A percentile compares a stretch with the other conserved stretches of the same genome.
phyloP scores from a whole-genome alignment of 805 yeast species.

The Yarrowia sp. region DNA sequence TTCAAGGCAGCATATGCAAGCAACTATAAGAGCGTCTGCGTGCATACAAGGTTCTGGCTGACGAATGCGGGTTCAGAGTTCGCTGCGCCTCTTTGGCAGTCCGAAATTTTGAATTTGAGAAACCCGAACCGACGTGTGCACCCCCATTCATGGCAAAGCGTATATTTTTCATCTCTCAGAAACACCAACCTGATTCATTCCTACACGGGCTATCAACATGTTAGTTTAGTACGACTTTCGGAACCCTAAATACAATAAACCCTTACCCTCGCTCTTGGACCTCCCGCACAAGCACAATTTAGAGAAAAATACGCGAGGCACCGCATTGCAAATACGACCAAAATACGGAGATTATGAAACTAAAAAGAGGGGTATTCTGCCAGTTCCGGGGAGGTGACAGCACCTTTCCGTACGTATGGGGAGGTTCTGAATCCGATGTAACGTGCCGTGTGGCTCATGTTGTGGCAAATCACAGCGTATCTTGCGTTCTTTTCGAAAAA shows the following conservation, averaged over 20 bases:
- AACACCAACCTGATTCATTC: background rate
- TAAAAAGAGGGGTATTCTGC: constrained; percentile 12
- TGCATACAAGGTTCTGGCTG: constrained; percentile 5
- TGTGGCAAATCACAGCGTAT: no score
- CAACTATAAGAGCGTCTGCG: constrained; percentile 13
- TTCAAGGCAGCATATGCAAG: constrained; percentile 34
- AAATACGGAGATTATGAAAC: constrained; percentile 20
- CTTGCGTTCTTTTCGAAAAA: background rate
- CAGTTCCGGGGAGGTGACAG: no score
- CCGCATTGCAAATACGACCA: constrained; percentile 30
- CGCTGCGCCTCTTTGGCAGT: constrained; percentile 20
- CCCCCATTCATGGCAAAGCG: background rate
- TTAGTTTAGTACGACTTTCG: background rate
- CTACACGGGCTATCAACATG: background rate
- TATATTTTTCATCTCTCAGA: background rate
- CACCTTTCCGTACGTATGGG: no score
- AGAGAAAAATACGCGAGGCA: constrained; percentile 33
- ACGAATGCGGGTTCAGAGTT: constrained; percentile 34
- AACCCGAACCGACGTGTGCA: background rate
- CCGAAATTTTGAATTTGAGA: constrained; percentile 3
- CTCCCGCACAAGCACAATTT: constrained; percentile 23
- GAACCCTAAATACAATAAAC: background rate
- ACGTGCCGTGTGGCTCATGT: no score
- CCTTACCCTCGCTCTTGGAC: constrained; percentile 19
- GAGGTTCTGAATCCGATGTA: no score